phyloP scores from a whole-genome alignment of 371 early-diverging fungal genomes.

The Zancudomyces culisetae region DNA sequence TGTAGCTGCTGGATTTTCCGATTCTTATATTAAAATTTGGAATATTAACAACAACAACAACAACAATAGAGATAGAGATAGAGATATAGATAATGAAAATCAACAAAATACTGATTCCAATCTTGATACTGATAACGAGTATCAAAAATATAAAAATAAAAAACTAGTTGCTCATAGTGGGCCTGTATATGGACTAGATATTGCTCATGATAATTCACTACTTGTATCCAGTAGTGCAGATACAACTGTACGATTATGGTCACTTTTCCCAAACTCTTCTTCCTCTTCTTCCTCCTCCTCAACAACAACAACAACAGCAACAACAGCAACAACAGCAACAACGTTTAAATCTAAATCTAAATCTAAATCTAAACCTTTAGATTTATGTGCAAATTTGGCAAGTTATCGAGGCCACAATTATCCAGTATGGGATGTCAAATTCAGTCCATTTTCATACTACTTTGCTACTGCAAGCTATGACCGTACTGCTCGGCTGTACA shows the following conservation, averaged over 20 bases:
- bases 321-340: no score
- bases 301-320: no score
- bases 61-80: no score
- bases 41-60: no score
- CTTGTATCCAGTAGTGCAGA: constrained; percentile 92
- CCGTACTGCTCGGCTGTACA: constrained; percentile 92
- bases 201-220: constrained; percentile 75
- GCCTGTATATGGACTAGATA: constrained; percentile 82
- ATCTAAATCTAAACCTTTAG: no score
- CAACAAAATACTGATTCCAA: constrained; percentile 34
- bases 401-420: constrained; percentile 95
- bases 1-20: constrained; percentile 72
- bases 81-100: constrained; percentile 33
- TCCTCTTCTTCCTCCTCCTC: no score
- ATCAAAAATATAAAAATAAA: no score
- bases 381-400: constrained; percentile 76
- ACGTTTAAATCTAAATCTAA: no score
- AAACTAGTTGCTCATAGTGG: constrained; percentile 91
- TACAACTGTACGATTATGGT: no score
- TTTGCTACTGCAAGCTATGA: constrained; percentile 97
- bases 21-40: constrained; percentile 79
- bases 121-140: constrained; percentile 27
- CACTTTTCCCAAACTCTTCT: no score
- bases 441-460: constrained; percentile 81
- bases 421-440: constrained; percentile 93